Evolutionary conservation across 2,329 filamentous ascomycete species (phyloP), one percentile per base, ranked within the genome.

Genomic region (Fusarium duplospermum): DNA sequence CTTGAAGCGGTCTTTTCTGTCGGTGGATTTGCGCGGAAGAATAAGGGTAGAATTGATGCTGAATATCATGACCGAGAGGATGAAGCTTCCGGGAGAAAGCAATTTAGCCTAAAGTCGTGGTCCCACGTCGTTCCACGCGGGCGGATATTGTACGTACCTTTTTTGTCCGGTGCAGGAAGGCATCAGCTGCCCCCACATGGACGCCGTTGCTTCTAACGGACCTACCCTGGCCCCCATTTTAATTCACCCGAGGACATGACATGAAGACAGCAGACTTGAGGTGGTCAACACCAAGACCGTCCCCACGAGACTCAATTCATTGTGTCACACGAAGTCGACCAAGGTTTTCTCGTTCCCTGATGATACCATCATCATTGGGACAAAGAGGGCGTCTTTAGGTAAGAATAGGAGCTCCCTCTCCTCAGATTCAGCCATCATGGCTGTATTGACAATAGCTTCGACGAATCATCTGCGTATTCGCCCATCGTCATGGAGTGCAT

Each of bases 21-120:
- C 33, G 62, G 71, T 69, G 71, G 68, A 60, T 66, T 74, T 59
- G 18, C 24, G 54, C 71, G 68, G 64, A 22, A 62, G 64, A 74
- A 72, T 67, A 36, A 62, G 33, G 66, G 42, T 45, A 42, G 20
- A 24, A 18, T 24, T 57, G 38, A 36, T 29, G 58, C 36, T 45
- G n/a, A 54, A 61, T 73, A 68, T 74, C 72, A 74, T 74, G 72
- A 71, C 60, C 33, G 33, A 20, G 50, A 62, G 62, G 45, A 57
- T 50, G 40, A 60, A 33, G 24, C 29, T 50, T 50, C 62, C 70
- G 73, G 73, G 45, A 74, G 64, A 74, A 74, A 61, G 20, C 62
- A 38, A 76, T 78, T 78, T 77, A 78, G 76, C 69, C 76, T 78
- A 59, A 78, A 78, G 54, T 36, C 54, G 31, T 58, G 27, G 16